Conservation (phyloP, 129 eudicot species). For the Chrysanthemum seticuspe region DNA sequence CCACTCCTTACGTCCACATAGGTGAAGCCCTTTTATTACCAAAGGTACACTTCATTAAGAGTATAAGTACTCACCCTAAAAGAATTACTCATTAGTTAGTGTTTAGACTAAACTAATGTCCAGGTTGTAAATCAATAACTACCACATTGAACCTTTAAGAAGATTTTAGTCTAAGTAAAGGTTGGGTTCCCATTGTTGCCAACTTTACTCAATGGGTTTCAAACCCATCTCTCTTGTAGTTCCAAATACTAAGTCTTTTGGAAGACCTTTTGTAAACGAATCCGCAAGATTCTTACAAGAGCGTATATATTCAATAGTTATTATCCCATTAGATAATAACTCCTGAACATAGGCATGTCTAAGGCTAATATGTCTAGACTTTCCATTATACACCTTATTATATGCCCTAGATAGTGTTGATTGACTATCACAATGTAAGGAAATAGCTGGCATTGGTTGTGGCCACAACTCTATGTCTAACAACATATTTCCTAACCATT, state of each 20-base stretch:
- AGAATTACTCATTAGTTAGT: not conserved
- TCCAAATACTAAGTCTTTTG: not conserved
- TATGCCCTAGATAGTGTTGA: not conserved
- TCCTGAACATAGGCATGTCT: too few relatives aligned
- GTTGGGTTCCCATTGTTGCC: too few relatives aligned
- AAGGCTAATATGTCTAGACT: too few relatives aligned
- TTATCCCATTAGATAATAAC: too few relatives aligned
- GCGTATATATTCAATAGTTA: too few relatives aligned
- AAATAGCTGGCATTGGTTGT: not conserved
- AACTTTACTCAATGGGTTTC: too few relatives aligned
- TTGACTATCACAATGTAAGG: not conserved
- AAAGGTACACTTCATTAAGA: not conserved
- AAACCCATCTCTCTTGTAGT: too few relatives aligned
- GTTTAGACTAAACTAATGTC: not conserved
- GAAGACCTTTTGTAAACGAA: not conserved
- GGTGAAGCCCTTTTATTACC: not conserved
- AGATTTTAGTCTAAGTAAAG: too few relatives aligned
- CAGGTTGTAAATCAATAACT: not conserved
- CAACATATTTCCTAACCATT: not conserved
- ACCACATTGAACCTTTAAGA: not conserved
- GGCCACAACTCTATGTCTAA: not conserved
- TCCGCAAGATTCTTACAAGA: not conserved
- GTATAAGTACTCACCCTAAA: not conserved
- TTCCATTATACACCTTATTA: too few relatives aligned
- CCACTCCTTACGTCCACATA: constrained; percentile 10